These are phyloP conservation scores for Stagonosporopsis tanaceti DNA, from an alignment of 2,329 filamentous ascomycete genomes.

Conservation along the genomic window DNA sequence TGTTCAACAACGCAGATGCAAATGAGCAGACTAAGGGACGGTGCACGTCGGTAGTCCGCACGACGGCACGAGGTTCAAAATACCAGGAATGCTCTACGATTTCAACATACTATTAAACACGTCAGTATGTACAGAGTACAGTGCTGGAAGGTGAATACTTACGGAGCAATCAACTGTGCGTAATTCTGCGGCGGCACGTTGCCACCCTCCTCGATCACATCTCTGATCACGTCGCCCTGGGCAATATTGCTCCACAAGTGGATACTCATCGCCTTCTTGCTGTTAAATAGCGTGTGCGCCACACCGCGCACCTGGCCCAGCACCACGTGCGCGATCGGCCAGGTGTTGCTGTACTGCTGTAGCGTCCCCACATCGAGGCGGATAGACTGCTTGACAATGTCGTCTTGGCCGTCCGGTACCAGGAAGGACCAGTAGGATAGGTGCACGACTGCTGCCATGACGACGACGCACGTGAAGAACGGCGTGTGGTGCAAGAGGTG, in stretches of 20 bases:
- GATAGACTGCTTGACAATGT: slow-evolving; percentile 76
- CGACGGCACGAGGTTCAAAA: neutral
- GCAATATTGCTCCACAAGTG: slow-evolving; percentile 49
- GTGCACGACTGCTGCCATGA: slow-evolving; percentile 51
- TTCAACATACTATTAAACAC: slow-evolving; percentile 38
- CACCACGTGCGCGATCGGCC: slow-evolving; percentile 75
- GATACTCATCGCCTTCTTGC: slow-evolving; percentile 52
- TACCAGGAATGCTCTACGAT: slow-evolving; percentile 26
- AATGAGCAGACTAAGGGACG: slow-evolving; percentile 7
- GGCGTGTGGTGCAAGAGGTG: slow-evolving; percentile 73
- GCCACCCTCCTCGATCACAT: slow-evolving; percentile 45
- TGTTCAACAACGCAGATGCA: slow-evolving; percentile 3
- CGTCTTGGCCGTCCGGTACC: slow-evolving; percentile 62
- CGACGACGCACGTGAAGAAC: slow-evolving; percentile 52
- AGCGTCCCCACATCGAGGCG: slow-evolving; percentile 80
- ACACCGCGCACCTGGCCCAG: slow-evolving; percentile 78
- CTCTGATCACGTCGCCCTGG: slow-evolving; percentile 45
- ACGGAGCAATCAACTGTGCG: slow-evolving; percentile 47
- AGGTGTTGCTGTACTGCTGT: slow-evolving; percentile 71
- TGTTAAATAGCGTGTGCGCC: slow-evolving; percentile 73
- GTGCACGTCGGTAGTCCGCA: neutral
- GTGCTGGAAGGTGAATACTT: slow-evolving; percentile 24
- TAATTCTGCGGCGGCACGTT: slow-evolving; percentile 46
- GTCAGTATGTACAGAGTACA: slow-evolving; percentile 9
- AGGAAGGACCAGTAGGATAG: slow-evolving; percentile 74